These are phyloP conservation scores for Pseudopediastrum boryanum DNA, from an alignment of 139 green algal species.

Conservation along the genomic window DNA sequence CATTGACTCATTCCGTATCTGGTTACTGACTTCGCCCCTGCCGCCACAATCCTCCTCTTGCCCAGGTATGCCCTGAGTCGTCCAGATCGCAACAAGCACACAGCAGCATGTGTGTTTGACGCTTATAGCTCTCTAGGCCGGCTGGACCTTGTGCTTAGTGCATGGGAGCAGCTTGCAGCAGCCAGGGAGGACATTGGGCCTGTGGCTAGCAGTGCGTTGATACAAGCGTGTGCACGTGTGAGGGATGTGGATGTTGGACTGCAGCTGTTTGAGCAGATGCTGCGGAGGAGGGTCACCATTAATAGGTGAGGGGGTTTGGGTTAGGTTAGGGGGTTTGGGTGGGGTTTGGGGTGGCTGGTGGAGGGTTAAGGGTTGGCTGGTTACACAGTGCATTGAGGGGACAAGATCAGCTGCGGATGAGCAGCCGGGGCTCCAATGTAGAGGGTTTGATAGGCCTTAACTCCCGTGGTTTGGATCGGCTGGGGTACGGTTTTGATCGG, in stretches of 20 bases:
- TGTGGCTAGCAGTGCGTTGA: constrained; percentile 33
- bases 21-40: neutral
- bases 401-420: too few relatives aligned
- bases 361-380: too few relatives aligned
- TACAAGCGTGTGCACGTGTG: constrained; percentile 26
- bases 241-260: constrained; percentile 17
- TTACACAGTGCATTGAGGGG: too few relatives aligned
- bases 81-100: constrained; percentile 43
- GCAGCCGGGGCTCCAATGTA: too few relatives aligned
- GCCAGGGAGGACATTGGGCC: constrained; percentile 44
- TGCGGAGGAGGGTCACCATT: constrained; percentile 40
- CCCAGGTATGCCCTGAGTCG: constrained; percentile 30
- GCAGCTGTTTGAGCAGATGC: constrained; percentile 41
- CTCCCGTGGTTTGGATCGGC: too few relatives aligned
- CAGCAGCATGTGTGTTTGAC: constrained; percentile 33
- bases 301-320: constrained; percentile 14
- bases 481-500: too few relatives aligned
- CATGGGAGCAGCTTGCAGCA: constrained; percentile 29
- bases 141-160: constrained; percentile 23
- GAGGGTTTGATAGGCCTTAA: too few relatives aligned
- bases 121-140: neutral
- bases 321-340: neutral
- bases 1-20: neutral
- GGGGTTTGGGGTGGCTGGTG: too few relatives aligned
- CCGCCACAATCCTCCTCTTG: neutral